A percentile compares a stretch with the other conserved stretches of the same genome.
phyloP scores from a whole-genome alignment of 2,329 filamentous ascomycete species.

The Thielaviopsis euricoi region DNA sequence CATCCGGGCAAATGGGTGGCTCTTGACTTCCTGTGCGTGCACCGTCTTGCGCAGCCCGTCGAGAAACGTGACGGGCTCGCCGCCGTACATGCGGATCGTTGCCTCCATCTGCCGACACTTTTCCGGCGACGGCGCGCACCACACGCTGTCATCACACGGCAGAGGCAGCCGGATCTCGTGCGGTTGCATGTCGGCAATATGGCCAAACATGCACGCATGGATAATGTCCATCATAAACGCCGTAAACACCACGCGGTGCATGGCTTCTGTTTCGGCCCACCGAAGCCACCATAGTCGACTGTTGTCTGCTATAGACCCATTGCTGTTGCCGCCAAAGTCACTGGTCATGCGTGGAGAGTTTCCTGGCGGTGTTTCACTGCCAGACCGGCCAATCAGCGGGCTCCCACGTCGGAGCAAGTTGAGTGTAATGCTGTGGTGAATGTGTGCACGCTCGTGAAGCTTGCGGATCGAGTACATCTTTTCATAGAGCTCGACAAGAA shows the following conservation, averaged over 20 bases:
- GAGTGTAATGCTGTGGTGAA: conserved; percentile 74
- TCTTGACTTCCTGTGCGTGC: conserved; percentile 64
- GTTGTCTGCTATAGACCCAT: background rate
- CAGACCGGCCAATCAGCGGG: conserved; percentile 65
- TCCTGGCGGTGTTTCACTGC: conserved; percentile 62
- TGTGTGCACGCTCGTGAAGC: conserved; percentile 75
- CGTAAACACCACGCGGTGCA: conserved; percentile 69
- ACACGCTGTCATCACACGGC: conserved; percentile 74
- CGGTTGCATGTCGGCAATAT: conserved; percentile 77
- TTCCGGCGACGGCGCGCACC: conserved; percentile 64
- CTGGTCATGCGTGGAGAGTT: conserved; percentile 17
- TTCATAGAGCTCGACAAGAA: conserved; percentile 77
- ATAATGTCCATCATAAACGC: conserved; percentile 82
- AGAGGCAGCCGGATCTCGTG: conserved; percentile 76
- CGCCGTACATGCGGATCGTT: conserved; percentile 59
- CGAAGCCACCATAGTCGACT: conserved; percentile 53
- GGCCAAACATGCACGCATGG: conserved; percentile 85
- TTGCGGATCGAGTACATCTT: conserved; percentile 76
- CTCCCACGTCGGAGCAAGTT: conserved; percentile 75
- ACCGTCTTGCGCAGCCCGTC: conserved; percentile 73
- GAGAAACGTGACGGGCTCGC: conserved; percentile 65
- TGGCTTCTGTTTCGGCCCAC: conserved; percentile 82
- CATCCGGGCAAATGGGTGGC: conserved; percentile 75
- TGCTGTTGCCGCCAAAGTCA: background rate
- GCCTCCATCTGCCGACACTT: conserved; percentile 64